A percentile compares a stretch with the other conserved stretches of the same genome.
These are phyloP conservation scores for Falciphora oryzae DNA, from an alignment of 2,329 filamentous ascomycete species.

Conservation along the genomic window DNA sequence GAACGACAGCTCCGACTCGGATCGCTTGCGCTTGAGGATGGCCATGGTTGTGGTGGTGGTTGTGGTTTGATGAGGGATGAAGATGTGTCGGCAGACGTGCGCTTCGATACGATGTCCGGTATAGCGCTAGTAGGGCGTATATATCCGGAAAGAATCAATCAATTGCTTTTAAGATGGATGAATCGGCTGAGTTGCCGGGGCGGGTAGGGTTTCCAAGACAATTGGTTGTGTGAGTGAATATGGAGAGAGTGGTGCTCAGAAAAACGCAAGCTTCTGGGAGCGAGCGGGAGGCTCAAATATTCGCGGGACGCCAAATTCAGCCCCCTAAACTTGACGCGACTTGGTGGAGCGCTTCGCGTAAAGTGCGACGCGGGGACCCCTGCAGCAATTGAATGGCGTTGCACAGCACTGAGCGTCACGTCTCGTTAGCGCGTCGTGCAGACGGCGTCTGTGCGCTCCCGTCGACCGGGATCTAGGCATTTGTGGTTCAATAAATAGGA, in stretches of 20 bases:
- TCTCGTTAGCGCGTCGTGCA: neutral
- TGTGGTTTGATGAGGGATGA: neutral
- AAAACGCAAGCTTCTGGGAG: neutral
- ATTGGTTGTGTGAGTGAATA: neutral
- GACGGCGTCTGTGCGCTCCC: neutral
- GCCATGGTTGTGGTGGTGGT: slow-evolving; percentile 30
- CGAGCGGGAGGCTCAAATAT: neutral
- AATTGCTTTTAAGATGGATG: neutral
- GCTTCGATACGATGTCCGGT: neutral
- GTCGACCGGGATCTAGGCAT: neutral
- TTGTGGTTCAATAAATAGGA: too few relatives aligned
- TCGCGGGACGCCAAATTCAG: neutral
- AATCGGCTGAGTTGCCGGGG: too few relatives aligned
- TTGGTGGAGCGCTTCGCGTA: neutral
- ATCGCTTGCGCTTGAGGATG: slow-evolving; percentile 58
- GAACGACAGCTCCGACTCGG: slow-evolving; percentile 49
- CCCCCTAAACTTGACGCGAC: neutral
- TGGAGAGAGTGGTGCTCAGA: neutral
- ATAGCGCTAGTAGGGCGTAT: neutral
- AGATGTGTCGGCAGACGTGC: neutral
- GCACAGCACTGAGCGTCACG: neutral
- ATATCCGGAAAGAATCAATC: neutral
- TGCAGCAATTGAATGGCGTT: neutral
- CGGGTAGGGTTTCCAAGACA: neutral
- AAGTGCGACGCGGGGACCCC: neutral